A percentile compares a stretch with the other conserved stretches of the same genome.
phyloP scores from a whole-genome alignment of 352 stramenopile species.

The Phytophthora vignae region DNA sequence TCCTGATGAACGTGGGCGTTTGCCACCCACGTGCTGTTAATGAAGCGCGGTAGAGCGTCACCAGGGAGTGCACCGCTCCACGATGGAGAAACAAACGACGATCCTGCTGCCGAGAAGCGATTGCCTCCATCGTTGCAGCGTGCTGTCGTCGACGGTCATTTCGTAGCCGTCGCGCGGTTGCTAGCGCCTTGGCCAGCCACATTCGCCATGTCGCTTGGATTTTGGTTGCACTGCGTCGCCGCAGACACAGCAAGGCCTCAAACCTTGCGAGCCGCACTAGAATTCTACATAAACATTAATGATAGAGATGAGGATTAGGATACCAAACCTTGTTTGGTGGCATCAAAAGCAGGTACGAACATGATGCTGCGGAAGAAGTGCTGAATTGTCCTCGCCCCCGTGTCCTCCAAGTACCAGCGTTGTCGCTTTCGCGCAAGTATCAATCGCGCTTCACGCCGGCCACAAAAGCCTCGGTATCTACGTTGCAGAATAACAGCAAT shows the following conservation, averaged over 20 bases:
- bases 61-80: slow-evolving; percentile 60
- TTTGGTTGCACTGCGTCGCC: slow-evolving; percentile 47
- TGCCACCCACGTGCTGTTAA: slow-evolving; percentile 65
- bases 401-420: slow-evolving; percentile 47
- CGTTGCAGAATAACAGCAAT: slow-evolving; percentile 54
- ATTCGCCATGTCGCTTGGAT: slow-evolving; percentile 86
- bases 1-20: slow-evolving; percentile 53
- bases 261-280: slow-evolving; percentile 59
- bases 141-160: slow-evolving; percentile 48
- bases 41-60: slow-evolving; percentile 54
- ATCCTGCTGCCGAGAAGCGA: slow-evolving; percentile 31
- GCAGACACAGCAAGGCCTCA: slow-evolving; percentile 42
- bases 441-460: slow-evolving; percentile 45
- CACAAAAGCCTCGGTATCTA: slow-evolving; percentile 59
- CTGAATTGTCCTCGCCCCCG: slow-evolving; percentile 56
- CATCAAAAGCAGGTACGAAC: slow-evolving; percentile 42
- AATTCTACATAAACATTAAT: slow-evolving; percentile 45
- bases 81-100: slow-evolving; percentile 59
- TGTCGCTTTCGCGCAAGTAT: slow-evolving; percentile 41
- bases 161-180: slow-evolving; percentile 48
- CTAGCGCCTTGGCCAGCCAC: slow-evolving; percentile 69
- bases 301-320: slow-evolving; percentile 1
- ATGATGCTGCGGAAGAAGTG: slow-evolving; percentile 83
- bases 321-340: background rate
- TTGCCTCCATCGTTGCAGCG: slow-evolving; percentile 34